Conservation (phyloP, 2,329 filamentous ascomycete species). For the Fusarium sp. region DNA sequence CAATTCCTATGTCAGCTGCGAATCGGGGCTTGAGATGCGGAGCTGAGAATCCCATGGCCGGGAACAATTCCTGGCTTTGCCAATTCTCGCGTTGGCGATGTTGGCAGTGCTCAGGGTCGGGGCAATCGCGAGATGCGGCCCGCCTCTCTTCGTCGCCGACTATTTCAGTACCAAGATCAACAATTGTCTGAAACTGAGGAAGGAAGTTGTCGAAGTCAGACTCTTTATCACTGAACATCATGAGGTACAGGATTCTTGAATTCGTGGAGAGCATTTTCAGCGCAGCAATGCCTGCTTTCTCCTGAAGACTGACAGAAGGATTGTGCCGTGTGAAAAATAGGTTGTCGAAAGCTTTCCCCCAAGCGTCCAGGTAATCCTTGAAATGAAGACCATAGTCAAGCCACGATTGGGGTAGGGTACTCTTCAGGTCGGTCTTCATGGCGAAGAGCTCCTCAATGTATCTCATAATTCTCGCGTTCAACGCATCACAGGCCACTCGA, state of each 20-base stretch:
- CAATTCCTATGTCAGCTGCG: conserved; percentile 70
- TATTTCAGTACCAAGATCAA: conserved; percentile 66
- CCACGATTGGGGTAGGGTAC: conserved; percentile 60
- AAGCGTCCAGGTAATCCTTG: conserved; percentile 61
- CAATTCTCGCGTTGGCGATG: conserved; percentile 46
- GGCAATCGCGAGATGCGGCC: conserved; percentile 57
- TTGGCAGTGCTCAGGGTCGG: conserved; percentile 54
- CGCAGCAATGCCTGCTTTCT: conserved; percentile 68
- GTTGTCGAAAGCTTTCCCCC: conserved; percentile 65
- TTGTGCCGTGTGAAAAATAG: conserved; percentile 60
- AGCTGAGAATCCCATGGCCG: conserved; percentile 53
- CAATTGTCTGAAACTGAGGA: conserved; percentile 62
- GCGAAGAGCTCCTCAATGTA: conserved; percentile 66
- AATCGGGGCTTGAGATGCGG: conserved; percentile 70
- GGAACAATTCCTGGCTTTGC: conserved; percentile 47
- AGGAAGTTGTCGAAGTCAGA: conserved; percentile 66
- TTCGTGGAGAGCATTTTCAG: conserved; percentile 71
- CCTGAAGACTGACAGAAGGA: conserved; percentile 61
- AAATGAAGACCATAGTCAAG: conserved; percentile 59
- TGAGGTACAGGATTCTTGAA: conserved; percentile 64
- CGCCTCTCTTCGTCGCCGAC: conserved; percentile 66
- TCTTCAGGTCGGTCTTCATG: conserved; percentile 60
- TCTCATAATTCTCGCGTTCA: conserved; percentile 65
- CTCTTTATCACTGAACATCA: conserved; percentile 69
- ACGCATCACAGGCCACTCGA: conserved; percentile 63